Evolutionary conservation across 192 early-diverging fungal genomes (phyloP).

Genomic region (Gigaspora rosea): DNA sequence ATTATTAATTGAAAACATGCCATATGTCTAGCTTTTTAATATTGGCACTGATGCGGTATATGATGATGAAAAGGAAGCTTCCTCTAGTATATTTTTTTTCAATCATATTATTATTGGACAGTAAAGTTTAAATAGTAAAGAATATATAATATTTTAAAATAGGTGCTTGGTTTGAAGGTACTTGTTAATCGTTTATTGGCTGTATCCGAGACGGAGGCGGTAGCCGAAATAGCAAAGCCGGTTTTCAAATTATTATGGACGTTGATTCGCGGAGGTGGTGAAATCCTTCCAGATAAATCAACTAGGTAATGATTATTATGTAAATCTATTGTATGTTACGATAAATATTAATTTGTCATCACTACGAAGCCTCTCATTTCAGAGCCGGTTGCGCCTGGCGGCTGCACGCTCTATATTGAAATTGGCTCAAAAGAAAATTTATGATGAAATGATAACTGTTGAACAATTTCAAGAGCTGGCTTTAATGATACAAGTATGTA

Average conservation of each 20-base stretch:
- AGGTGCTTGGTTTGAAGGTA: constrained; percentile 65
- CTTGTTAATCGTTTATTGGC: constrained; percentile 67
- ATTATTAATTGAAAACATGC: background rate
- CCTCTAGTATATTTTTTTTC: too few relatives aligned
- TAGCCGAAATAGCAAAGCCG: constrained; percentile 46
- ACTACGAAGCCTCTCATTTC: constrained; percentile 43
- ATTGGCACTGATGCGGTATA: too few relatives aligned
- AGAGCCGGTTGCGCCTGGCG: constrained; percentile 67
- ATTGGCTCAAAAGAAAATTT: constrained; percentile 52
- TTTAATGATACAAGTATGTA: constrained; percentile 59
- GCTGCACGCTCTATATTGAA: constrained; percentile 68
- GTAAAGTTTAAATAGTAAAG: too few relatives aligned
- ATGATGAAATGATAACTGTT: constrained; percentile 55
- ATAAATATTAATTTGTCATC: background rate
- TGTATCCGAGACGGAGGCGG: constrained; percentile 36
- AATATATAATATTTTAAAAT: constrained; percentile 36
- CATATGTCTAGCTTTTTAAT: too few relatives aligned
- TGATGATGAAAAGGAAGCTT: too few relatives aligned
- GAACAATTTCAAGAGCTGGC: constrained; percentile 60
- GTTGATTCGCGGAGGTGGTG: constrained; percentile 67
- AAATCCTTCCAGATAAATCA: constrained; percentile 52
- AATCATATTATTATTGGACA: too few relatives aligned
- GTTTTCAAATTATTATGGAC: constrained; percentile 65
- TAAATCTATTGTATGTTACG: too few relatives aligned
- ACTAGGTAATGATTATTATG: constrained; percentile 39